Base-by-base conservation (phyloP, 768 basidiomycete species). In the Tylopilus balloui region DNA sequence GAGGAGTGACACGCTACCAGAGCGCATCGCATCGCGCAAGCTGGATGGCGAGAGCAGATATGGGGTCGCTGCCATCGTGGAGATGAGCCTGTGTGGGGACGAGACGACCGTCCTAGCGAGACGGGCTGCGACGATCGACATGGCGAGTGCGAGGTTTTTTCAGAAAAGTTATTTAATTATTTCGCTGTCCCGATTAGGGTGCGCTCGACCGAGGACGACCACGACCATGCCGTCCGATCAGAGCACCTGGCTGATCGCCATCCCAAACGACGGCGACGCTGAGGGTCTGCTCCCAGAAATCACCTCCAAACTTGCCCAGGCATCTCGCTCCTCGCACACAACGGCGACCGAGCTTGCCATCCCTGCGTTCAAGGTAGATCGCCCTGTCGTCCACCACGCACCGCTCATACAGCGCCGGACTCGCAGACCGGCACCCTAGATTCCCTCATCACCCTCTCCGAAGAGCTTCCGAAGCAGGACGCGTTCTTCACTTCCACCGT, bases 381-480 rank as follows among this genome's bases (percentile, higher is more conserved):
- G n/a, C 29, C 15, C 47, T 11, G 42, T 48, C 38, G 25, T 41
- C 48, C 20, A 17, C 14, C 38, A 6, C 9, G 19, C 43, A 27
- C 25, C 37, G 44, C 45, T 53, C 55, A 60, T 40, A 12, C 37
- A 51, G 34, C 20, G 20, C 37, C 52, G 25, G 40, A 46, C 25
- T 47, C 57, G 58, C 65, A 92, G 96, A 91, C 93, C 52, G 96
- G 94, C 45, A 99, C 95, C 2, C 81, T 99, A 40, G 92, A 95
- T 55, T 76, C 81, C 17, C 81, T 99, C 46, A 81, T 99, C 51
- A 77, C 81, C 2, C 78, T 98, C 43, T 95, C 93, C 14, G 96
- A 98, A 62, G 84, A 88, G 41, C 78, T 98, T 34, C 91, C 93
- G 7, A 99, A 98, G 72, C 83, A 88, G 50, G 96, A 98, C 60